Base-by-base conservation (phyloP, 805 yeast species). In the Schizosaccharomyces cryophilus region DNA sequence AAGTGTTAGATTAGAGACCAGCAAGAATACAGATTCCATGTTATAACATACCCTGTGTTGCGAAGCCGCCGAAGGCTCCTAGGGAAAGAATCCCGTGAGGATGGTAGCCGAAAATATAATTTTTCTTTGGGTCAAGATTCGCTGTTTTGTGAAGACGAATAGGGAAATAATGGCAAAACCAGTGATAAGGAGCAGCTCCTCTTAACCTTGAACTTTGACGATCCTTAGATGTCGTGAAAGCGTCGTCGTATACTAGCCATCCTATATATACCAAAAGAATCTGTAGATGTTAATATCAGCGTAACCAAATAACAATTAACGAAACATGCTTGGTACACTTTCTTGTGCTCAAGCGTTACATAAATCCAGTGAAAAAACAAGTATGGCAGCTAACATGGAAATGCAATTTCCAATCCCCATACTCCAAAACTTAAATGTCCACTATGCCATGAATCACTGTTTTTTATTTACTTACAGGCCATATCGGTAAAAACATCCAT, bases 31-130 rank as follows among this genome's bases (percentile, higher is more conserved):
- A 9, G 2, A 9, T n/a, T 45, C 51, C 17, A 7, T 6, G 35
- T 4, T 17, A 2, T 5, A 1, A 38, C 42, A 56, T 59, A 26
- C 94, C 90, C 63, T 89, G 88, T 4, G 95, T 85, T 0, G 84
- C 87, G 64, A 89, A 74, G 0, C 83, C 82, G 0, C 95, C 95
- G 69, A 89, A 82, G 0, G 84, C 89, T 2, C 96, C 96, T 78
- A 89, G 77, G 0, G 95, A 85, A 13, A 89, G 88, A 17, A 90
- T 89, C 0, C 98, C 98, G 70, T 93, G 98, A 0, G 98, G 98
- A 70, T 89, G 96, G 67, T 87, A 83, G 0, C 96, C 63, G n/a
- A 65, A 62, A 1, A 65, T 24, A 35, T 45, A 59, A 40, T 62
- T 61, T 7, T 62, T 56, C 62, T 62, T 83, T 2, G 96, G 96